phyloP scores from a whole-genome alignment of 139 green algal species.

The Astrephomene gubernaculifera region DNA sequence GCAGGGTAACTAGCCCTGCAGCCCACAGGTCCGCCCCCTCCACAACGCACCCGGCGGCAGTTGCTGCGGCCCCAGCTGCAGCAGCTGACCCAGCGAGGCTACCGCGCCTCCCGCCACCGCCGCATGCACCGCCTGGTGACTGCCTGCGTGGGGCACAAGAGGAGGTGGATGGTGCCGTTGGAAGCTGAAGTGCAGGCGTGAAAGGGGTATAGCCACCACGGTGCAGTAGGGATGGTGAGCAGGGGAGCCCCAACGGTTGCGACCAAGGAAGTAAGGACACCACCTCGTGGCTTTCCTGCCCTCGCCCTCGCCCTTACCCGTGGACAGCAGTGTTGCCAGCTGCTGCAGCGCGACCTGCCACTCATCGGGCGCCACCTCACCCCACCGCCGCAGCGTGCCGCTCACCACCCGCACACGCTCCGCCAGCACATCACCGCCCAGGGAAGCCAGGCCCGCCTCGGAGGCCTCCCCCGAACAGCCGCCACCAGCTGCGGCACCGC shows the following conservation, averaged over 20 bases:
- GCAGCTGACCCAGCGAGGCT: neutral
- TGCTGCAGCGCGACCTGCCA: conserved; percentile 22
- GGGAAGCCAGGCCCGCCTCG: neutral
- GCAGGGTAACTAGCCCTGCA: too few relatives aligned
- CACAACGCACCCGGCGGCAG: neutral
- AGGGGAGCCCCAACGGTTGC: too few relatives aligned
- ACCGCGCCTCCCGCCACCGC: neutral
- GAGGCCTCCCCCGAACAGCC: too few relatives aligned
- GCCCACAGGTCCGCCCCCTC: too few relatives aligned
- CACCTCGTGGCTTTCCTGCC: too few relatives aligned
- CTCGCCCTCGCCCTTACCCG: neutral
- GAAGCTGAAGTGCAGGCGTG: too few relatives aligned
- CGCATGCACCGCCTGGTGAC: neutral
- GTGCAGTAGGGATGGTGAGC: too few relatives aligned
- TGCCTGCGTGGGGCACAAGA: neutral
- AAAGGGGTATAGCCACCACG: too few relatives aligned
- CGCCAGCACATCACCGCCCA: conserved; percentile 20
- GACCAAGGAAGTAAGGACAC: too few relatives aligned
- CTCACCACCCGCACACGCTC: neutral
- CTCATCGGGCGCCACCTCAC: neutral
- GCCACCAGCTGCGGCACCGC: neutral
- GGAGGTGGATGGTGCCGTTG: too few relatives aligned
- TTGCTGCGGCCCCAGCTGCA: neutral
- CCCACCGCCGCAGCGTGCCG: neutral
- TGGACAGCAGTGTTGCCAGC: conserved; percentile 13